Evolutionary conservation across 352 stramenopile genomes (phyloP), one percentile per base, ranked within the genome.

Genomic region (Globisporangium cylindrosporum): DNA sequence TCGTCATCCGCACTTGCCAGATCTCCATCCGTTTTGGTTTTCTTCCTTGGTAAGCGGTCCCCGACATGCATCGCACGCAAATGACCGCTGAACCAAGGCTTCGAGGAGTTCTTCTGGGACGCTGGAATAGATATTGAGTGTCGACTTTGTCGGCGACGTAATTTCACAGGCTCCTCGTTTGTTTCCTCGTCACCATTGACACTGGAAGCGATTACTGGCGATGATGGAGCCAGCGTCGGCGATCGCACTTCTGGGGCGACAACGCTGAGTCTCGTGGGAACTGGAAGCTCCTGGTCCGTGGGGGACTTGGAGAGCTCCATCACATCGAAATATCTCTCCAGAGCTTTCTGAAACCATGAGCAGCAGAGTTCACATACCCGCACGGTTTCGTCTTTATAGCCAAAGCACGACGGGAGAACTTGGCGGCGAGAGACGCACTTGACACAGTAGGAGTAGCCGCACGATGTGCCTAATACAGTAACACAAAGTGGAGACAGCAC

Each of bases 31-130:
- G 60, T 77, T 12, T 56, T 71, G 34, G 82, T 89, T 41, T 83
- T 80, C 34, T 89, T 88, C 14, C 82, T 73, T 6, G 82, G 79
- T 10, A 85, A 66, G 36, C 83, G 76, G 59, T 93, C 85, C 34
- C 68, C 73, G 9, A 93, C 79, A 64, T 93, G 85, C 69, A 93
- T 91, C 7, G 85, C 85, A 27, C 79, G 74, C 27, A 93, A 73
- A 62, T 93, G 82, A 0, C 81, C 80, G 59, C 82, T 88, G 62
- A 91, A 92, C 85, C 85, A 93, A 14, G 77, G 70, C 59, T 72
- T 74, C 38, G 72, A 70, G 29, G 69, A 29, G 25, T 68, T 56
- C 36, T 73, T 73, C 46, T 69, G 75, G 53, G 67, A 43, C 22
- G 57, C 22, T 27, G 67, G 63, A 14, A 61, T 25, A 0, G 75